Evolutionary conservation across 768 basidiomycete genomes (phyloP).

Genomic region (Tubosaeta brunneosetosa): DNA sequence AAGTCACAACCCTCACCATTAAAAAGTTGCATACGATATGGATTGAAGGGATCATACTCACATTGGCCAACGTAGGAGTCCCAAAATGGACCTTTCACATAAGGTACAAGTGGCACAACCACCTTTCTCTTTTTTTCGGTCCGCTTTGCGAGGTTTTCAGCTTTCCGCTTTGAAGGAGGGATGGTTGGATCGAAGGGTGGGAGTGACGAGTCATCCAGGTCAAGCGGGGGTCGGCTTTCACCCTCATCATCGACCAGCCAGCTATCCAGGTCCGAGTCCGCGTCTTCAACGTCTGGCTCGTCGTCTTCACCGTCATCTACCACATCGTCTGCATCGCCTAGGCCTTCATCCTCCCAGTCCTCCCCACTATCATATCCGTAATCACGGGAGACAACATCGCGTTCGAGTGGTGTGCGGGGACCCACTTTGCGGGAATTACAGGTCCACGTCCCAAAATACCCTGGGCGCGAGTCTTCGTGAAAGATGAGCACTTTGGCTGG

Average conservation of each 20-base stretch:
- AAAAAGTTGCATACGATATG: slow-evolving; percentile 74
- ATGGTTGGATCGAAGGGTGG: slow-evolving; percentile 31
- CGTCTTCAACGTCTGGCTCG: slow-evolving; percentile 55
- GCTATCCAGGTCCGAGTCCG: slow-evolving; percentile 37
- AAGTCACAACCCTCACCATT: slow-evolving; percentile 57
- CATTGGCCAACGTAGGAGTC: slow-evolving; percentile 65
- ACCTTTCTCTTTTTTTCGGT: slow-evolving; percentile 68
- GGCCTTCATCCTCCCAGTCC: slow-evolving; percentile 91
- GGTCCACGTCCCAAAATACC: slow-evolving; percentile 95
- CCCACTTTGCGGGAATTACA: slow-evolving; percentile 73
- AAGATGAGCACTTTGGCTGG: slow-evolving; percentile 85
- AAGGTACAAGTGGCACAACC: slow-evolving; percentile 75
- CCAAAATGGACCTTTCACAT: slow-evolving; percentile 79
- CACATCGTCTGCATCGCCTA: slow-evolving; percentile 72
- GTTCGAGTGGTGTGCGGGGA: slow-evolving; percentile 76
- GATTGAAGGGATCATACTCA: slow-evolving; percentile 63
- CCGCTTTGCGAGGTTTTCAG: slow-evolving; percentile 43
- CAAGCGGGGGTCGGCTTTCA: slow-evolving; percentile 47
- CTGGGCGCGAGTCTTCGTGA: slow-evolving; percentile 78
- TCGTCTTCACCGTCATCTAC: slow-evolving; percentile 59
- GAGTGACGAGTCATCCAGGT: slow-evolving; percentile 35
- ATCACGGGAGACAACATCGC: slow-evolving; percentile 73
- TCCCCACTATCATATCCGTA: slow-evolving; percentile 93
- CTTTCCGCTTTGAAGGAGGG: slow-evolving; percentile 61
- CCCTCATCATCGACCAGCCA: slow-evolving; percentile 64